phyloP scores from a whole-genome alignment of 2,329 filamentous ascomycete genomes.

The Alternaria sp. region DNA sequence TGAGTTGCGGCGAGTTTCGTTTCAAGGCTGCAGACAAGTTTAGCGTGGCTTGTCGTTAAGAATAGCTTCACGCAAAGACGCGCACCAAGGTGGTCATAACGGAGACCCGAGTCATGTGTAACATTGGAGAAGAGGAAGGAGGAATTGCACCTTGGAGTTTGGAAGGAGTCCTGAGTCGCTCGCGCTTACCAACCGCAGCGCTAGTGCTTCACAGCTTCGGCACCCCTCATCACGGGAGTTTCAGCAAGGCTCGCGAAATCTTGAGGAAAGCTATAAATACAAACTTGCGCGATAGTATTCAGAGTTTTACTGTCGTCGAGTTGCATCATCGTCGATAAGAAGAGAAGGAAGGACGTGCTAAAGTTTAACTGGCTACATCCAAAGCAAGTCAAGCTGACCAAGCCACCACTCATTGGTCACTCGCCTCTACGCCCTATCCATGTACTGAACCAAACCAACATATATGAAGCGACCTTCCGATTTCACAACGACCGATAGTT shows the following conservation, averaged over 20 bases:
- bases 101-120: neutral
- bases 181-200: constrained; percentile 4
- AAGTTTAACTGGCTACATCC: constrained; percentile 9
- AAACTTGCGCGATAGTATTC: neutral
- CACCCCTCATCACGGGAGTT: constrained; percentile 16
- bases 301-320: neutral
- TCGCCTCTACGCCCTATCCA: neutral
- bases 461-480: neutral
- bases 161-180: neutral
- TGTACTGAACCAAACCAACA: neutral
- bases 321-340: neutral
- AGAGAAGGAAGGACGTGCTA: constrained; percentile 1
- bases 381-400: constrained; percentile 12
- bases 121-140: neutral
- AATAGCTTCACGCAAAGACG: neutral
- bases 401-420: constrained; percentile 6
- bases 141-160: neutral
- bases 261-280: neutral
- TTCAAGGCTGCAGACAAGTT: too few relatives aligned
- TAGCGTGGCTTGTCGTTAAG: neutral
- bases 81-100: neutral
- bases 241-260: neutral
- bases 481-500: neutral
- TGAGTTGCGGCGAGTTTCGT: too few relatives aligned
- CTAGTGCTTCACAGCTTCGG: constrained; percentile 13